Base-by-base conservation (phyloP, 1,284 basidiomycete genomes). In the Megacollybia platyphylla region DNA sequence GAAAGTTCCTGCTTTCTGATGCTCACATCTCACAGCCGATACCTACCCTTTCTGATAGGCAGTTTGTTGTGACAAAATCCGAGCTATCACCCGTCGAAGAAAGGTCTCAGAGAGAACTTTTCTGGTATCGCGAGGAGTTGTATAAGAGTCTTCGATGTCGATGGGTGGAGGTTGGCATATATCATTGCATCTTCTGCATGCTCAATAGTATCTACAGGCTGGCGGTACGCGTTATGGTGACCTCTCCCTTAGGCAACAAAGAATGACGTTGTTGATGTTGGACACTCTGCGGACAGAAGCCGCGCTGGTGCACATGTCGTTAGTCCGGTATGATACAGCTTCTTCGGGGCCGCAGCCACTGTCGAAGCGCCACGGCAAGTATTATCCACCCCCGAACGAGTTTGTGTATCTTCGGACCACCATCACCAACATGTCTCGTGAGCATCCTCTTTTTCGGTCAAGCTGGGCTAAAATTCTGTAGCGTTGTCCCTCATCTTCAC, bases 101-200 rank as follows among this genome's bases (percentile, higher is more conserved):
- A 47, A 67, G 63, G 31, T 56, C 66, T 7, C 79, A 86, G 51
- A 70, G 79, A 29, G 82, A 88, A 53, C 58, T 92, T 10, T 97
- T 97, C 63, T 97, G 93, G 94, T 93, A 92, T 56, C 73, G 92
- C 26, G 87, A 97, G 57, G 77, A 82, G 48, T 63, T 97, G 8
- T 74, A 96, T 52, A 72, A 73, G 35, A 63, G 65, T 36, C 58
- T 96, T 5, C 65, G 62, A 13, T 83, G 82, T 7, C 67, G 64
- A 9, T 97, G 93, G 93, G 75, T 71, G 53, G 91, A 97, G 72
- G 88, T 87, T n/a, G 7, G 40, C n/a, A n/a, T 11, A 46, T 48
- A 69, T 47, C 13, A 18, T 44, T 34, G 27, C 11, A 7, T 30
- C 8, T 20, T 27, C 34, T 41, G 5, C 31, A 13, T 35, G 3